Conservation (phyloP, 1,284 basidiomycete species). For the Gymnopus androsaceus region DNA sequence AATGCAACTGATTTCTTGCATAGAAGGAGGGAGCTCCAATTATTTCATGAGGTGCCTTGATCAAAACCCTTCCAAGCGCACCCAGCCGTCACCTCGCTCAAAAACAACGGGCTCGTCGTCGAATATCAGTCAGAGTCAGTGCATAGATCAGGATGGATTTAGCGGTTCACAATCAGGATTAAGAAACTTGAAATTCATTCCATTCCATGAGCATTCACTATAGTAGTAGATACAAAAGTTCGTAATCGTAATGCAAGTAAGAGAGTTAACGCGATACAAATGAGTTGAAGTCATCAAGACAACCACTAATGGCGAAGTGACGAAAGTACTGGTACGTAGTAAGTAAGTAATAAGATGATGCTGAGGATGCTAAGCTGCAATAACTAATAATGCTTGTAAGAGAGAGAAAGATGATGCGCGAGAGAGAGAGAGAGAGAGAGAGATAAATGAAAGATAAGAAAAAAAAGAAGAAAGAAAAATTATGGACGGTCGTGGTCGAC, state of each 20-base stretch:
- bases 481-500: conserved; percentile 16
- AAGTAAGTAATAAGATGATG: neutral
- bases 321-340: conserved; percentile 11
- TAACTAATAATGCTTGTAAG: neutral
- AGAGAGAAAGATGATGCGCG: neutral
- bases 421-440: conserved; percentile 1
- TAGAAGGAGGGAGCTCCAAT: too few species aligned
- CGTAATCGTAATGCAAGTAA: conserved; percentile 7
- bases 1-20: too few species aligned
- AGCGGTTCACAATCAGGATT: too few species aligned
- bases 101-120: too few species aligned
- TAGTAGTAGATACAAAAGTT: conserved; percentile 13
- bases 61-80: too few species aligned
- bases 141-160: too few species aligned
- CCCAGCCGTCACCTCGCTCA: too few species aligned
- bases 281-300: conserved; percentile 4
- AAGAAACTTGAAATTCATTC: neutral
- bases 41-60: too few species aligned
- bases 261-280: neutral
- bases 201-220: neutral
- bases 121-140: too few species aligned
- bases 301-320: conserved; percentile 12
- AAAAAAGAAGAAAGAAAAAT: conserved; percentile 15
- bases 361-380: neutral
- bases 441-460: conserved; percentile 1